Evolutionary conservation across 2,329 filamentous ascomycete species (phyloP).

Genomic region (Didymella glomerata): DNA sequence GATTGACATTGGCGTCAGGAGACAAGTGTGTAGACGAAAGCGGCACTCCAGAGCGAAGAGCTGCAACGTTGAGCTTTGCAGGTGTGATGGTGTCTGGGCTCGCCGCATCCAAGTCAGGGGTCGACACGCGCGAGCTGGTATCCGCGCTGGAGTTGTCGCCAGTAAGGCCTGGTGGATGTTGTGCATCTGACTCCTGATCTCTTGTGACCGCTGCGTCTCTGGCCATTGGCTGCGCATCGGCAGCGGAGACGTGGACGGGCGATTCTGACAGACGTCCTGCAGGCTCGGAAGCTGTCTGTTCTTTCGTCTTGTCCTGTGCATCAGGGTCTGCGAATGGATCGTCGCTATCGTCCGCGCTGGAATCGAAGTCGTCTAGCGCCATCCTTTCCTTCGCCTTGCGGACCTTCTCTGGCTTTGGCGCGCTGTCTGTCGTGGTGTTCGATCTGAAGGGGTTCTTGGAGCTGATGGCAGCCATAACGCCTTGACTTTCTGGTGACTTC

Average conservation of each 20-base stretch:
- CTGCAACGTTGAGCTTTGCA: constrained; percentile 33
- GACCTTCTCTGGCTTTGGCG: constrained; percentile 64
- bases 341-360: constrained; percentile 58
- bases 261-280: constrained; percentile 67
- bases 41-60: constrained; percentile 29
- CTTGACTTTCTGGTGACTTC: constrained; percentile 17
- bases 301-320: constrained; percentile 41
- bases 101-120: constrained; percentile 42
- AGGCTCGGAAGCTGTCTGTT: constrained; percentile 30
- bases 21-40: constrained; percentile 38
- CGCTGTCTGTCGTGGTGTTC: constrained; percentile 51
- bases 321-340: constrained; percentile 55
- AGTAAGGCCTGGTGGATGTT: constrained; percentile 70
- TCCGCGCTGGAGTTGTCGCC: constrained; percentile 76
- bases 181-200: constrained; percentile 43
- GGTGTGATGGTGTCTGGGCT: constrained; percentile 42
- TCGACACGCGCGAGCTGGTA: constrained; percentile 50
- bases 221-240: constrained; percentile 54
- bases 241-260: constrained; percentile 70
- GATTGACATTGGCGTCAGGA: constrained; percentile 28
- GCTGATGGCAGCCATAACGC: constrained; percentile 33
- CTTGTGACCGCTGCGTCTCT: constrained; percentile 27
- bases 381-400: constrained; percentile 69
- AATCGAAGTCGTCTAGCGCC: constrained; percentile 76
- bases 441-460: constrained; percentile 45